Evolutionary conservation across 1,284 basidiomycete species (phyloP).

Genomic region (Agroathelia rolfsii): DNA sequence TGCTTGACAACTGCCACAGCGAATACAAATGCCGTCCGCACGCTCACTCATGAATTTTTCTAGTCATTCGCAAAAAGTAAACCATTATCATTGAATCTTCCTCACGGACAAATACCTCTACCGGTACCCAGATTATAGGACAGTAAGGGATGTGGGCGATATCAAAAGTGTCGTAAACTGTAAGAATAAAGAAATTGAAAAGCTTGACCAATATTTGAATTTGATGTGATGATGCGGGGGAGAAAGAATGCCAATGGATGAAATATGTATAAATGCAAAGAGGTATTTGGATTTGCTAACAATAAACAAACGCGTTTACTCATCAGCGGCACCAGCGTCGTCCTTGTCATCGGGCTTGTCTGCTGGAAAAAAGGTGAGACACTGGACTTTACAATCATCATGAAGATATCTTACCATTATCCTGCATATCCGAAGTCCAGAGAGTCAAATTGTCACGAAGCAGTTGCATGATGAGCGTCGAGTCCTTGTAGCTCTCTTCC

Average conservation of each 20-base stretch:
- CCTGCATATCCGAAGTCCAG: conserved; percentile 98
- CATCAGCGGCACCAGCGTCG: conserved; percentile 48
- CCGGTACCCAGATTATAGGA: too few relatives aligned
- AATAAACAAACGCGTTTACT: conserved; percentile 25
- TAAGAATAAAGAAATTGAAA: conserved; percentile 6
- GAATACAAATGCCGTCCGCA: too few relatives aligned
- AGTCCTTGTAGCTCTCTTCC: conserved; percentile 99
- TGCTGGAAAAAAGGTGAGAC: conserved; percentile 21
- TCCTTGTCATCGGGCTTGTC: conserved; percentile 70
- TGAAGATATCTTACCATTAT: conserved; percentile 45
- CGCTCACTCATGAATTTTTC: too few relatives aligned
- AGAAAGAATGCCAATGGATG: too few relatives aligned
- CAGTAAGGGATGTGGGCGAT: too few relatives aligned
- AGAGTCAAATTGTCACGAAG: conserved; percentile 97
- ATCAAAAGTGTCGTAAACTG: too few relatives aligned
- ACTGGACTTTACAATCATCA: neutral
- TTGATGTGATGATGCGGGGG: conserved; percentile 4
- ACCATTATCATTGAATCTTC: too few relatives aligned
- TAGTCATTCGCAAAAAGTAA: too few relatives aligned
- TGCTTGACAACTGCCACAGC: too few relatives aligned
- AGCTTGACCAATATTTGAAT: neutral
- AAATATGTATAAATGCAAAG: too few relatives aligned
- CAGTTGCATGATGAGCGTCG: conserved; percentile 97
- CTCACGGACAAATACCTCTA: too few relatives aligned
- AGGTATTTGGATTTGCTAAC: neutral